A percentile compares a stretch with the other conserved stretches of the same genome.
Evolutionary conservation across 2,329 filamentous ascomycete genomes (phyloP).

Genomic region (Fusarium buxicola): DNA sequence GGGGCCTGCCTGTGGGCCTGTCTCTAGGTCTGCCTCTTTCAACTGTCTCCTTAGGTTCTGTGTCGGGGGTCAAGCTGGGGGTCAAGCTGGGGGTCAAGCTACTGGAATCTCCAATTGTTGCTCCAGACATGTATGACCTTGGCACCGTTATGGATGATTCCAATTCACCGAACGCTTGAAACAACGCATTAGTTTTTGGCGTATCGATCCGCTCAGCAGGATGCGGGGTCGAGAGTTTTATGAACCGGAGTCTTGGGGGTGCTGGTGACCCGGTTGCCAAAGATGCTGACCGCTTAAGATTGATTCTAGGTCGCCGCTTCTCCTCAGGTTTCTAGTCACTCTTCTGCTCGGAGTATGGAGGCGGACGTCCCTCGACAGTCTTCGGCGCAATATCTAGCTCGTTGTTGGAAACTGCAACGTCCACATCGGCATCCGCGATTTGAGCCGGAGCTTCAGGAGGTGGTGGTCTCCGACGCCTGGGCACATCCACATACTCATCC

Average conservation of each 20-base stretch:
- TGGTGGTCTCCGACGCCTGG: constrained; percentile 50
- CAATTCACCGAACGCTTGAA: too few species aligned
- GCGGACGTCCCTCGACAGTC: constrained; percentile 20
- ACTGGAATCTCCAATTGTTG: too few species aligned
- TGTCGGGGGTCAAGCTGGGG: not conserved
- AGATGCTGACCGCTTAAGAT: not conserved
- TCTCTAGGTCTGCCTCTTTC: not conserved
- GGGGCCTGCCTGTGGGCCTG: too few species aligned
- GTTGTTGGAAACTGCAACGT: constrained; percentile 32
- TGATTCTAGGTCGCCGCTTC: not conserved
- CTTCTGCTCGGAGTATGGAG: constrained; percentile 29
- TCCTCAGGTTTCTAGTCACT: constrained; percentile 34
- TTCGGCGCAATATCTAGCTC: constrained; percentile 8
- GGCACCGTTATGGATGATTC: too few species aligned
- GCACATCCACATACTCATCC: constrained; percentile 62
- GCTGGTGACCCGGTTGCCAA: not conserved
- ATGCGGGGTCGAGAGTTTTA: not conserved
- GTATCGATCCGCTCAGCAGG: too few species aligned
- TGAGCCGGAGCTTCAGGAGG: constrained; percentile 16
- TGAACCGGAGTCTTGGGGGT: not conserved
- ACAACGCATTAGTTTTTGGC: too few species aligned
- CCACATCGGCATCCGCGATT: constrained; percentile 42
- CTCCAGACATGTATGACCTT: too few species aligned
- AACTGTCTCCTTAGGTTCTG: not conserved
- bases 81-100: not conserved